Conservation (phyloP, 441 rosid genomes). For the Brassica balearica region DNA sequence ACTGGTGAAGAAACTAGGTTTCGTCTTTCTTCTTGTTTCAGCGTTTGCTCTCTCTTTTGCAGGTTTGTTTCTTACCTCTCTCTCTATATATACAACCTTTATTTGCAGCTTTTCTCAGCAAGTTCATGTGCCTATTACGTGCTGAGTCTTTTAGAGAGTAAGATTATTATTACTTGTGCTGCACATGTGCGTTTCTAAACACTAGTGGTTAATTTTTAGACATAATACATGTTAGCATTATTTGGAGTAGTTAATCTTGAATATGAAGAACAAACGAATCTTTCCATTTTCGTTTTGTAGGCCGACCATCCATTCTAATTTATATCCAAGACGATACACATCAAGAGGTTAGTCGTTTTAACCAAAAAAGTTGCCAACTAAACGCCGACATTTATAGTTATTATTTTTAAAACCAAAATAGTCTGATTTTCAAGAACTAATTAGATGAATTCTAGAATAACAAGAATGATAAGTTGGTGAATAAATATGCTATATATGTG, state of each 20-base stretch:
- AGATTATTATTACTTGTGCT: constrained; percentile 33
- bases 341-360: constrained; percentile 42
- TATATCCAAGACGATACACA: constrained; percentile 45
- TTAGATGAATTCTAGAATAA: constrained; percentile 12
- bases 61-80: constrained; percentile 48
- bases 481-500: neutral
- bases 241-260: constrained; percentile 18
- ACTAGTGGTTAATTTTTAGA: constrained; percentile 10
- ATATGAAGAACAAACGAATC: constrained; percentile 7
- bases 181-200: constrained; percentile 31
- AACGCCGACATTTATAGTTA: neutral
- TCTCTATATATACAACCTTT: constrained; percentile 8
- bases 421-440: constrained; percentile 7
- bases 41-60: constrained; percentile 64
- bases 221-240: constrained; percentile 5
- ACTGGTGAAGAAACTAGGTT: constrained; percentile 53
- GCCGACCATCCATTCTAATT: constrained; percentile 49
- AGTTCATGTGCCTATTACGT: constrained; percentile 36
- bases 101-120: constrained; percentile 37
- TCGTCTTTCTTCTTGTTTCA: constrained; percentile 71
- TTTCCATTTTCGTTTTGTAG: constrained; percentile 44
- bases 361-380: constrained; percentile 20
- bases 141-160: constrained; percentile 36
- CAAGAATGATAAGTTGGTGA: constrained; percentile 15
- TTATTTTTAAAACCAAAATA: constrained; percentile 6